Evolutionary conservation across 352 stramenopile species (phyloP).

Genomic region (Phytophthora palmivora): DNA sequence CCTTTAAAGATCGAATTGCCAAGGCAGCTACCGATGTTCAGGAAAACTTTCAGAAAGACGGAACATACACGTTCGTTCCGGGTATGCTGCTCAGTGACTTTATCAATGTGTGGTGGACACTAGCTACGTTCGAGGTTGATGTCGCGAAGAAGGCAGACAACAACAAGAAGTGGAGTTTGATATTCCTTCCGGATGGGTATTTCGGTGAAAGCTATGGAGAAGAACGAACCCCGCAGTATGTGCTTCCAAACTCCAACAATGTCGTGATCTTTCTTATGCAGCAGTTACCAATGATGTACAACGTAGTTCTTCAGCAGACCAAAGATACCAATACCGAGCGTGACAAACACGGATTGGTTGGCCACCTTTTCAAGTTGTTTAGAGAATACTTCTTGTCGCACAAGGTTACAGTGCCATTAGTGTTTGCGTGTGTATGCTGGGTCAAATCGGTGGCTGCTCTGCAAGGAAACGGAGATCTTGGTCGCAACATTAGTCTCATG

Average conservation of each 20-base stretch:
- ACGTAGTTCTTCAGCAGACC: constrained; percentile 11
- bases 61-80: constrained; percentile 26
- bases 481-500: constrained; percentile 29
- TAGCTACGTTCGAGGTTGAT: constrained; percentile 26
- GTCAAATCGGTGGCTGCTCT: constrained; percentile 37
- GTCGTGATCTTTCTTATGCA: constrained; percentile 33
- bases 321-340: constrained; percentile 12
- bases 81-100: constrained; percentile 34
- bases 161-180: neutral
- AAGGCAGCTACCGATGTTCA: constrained; percentile 1
- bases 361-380: constrained; percentile 23
- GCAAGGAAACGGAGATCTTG: constrained; percentile 31
- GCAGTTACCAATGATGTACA: constrained; percentile 34
- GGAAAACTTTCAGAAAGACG: constrained; percentile 8
- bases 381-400: constrained; percentile 36
- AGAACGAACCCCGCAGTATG: constrained; percentile 26
- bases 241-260: constrained; percentile 21
- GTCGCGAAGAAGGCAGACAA: neutral
- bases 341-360: constrained; percentile 8
- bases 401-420: constrained; percentile 28
- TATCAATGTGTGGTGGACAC: constrained; percentile 13
- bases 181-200: constrained; percentile 30
- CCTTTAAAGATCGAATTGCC: neutral
- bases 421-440: constrained; percentile 43
- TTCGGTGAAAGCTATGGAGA: constrained; percentile 30